phyloP scores from a whole-genome alignment of 352 stramenopile genomes.

The Vaucheria bursata region DNA sequence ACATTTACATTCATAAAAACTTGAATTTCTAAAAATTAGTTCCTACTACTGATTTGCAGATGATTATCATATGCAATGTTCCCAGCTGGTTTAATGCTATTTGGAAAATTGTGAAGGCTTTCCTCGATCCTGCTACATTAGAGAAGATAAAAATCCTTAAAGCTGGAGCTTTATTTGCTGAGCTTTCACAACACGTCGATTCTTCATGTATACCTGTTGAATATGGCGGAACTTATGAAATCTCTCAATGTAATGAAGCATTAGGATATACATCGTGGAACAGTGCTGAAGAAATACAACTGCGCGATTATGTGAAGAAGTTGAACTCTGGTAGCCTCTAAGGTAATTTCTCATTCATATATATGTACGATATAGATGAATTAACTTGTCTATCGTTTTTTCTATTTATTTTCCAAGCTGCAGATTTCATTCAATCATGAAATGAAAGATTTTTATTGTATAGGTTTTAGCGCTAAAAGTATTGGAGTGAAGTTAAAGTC shows the following conservation, averaged over 20 bases:
- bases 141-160: constrained; percentile 10
- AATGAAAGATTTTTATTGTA: too few species aligned
- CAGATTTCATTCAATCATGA: too few species aligned
- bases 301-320: not conserved
- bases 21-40: constrained; percentile 67
- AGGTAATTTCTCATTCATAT: too few species aligned
- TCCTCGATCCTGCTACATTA: constrained; percentile 31
- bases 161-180: not conserved
- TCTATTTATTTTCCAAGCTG: too few species aligned
- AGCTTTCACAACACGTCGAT: not conserved
- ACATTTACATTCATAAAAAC: constrained; percentile 45
- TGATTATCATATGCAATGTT: constrained; percentile 78
- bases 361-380: too few species aligned
- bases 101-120: constrained; percentile 67
- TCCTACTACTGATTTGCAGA: constrained; percentile 72
- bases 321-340: not conserved
- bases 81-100: constrained; percentile 76
- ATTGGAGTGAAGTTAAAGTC: too few species aligned
- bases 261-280: not conserved
- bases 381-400: too few species aligned
- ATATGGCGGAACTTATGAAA: constrained; percentile 1
- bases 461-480: too few species aligned
- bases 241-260: not conserved
- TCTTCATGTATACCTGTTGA: not conserved
- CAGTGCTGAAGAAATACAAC: not conserved